Base-by-base conservation (phyloP, 768 basidiomycete species). In the Boletus fagicola region DNA sequence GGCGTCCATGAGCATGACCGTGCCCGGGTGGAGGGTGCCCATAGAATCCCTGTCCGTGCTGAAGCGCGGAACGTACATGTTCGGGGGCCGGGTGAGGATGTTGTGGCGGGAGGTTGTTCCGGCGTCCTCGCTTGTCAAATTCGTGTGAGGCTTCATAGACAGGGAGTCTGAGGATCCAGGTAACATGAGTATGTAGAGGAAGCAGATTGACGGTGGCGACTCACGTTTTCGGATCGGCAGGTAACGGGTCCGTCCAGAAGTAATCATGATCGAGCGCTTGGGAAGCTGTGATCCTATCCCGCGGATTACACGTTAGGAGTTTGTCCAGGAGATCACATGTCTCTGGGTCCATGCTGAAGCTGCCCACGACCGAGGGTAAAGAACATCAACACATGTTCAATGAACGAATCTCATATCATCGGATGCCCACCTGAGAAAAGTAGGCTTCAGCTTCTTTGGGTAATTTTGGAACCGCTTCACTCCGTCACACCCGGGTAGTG, bases 261-360 rank as follows among this genome's bases (percentile, higher is more conserved):
- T 94, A 98, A 20, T 90, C 86, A 68, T 98, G 94, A 63, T 94
- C 88, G 51, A 98, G 80, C 0, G 95, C 95, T 56, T 92, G 81
- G 2, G 82, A 73, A 10, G 96, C 96, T 2, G 94, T 94, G 40
- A 94, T 81, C 20, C 96, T 82, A 55, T 89, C 83, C 58, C 80
- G 78, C 3, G 96, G 96, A 69, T 98, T 90, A 63, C 93, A 87
- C 0, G 79, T 84, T 28, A 98, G 76, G 36, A 98, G 75, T 65
- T 85, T 86, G 63, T 94, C 93, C 60, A 97, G 66, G 26, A 98
- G 76, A 68, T 96, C 92, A 36, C 80, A 83, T 1, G 90, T 91
- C 69, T 92, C 87, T 36, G 79, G 70, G 16, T 83, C 86, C 59
- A 91, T 81, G 51, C 90, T 91, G 39, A 68, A 58, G 39, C 65